These are phyloP conservation scores for Clitopilus hobsonii DNA, from an alignment of 768 basidiomycete species.

Conservation along the genomic window DNA sequence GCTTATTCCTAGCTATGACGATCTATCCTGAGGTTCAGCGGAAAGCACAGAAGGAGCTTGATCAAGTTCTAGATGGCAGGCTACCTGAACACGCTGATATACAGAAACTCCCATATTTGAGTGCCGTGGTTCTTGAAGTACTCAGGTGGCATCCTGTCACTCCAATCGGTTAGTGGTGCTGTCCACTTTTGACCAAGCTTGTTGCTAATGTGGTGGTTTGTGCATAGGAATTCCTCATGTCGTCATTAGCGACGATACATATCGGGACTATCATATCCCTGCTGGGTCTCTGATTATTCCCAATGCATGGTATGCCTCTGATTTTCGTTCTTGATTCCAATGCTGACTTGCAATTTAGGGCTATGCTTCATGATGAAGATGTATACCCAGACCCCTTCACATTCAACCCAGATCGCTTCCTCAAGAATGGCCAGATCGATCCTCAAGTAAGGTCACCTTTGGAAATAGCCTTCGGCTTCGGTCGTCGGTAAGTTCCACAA, in stretches of 20 bases:
- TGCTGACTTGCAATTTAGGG: constrained; percentile 21
- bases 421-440: constrained; percentile 20
- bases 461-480: neutral
- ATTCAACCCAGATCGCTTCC: constrained; percentile 34
- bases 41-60: neutral
- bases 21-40: neutral
- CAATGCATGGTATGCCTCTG: constrained; percentile 21
- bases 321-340: neutral
- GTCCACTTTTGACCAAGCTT: neutral
- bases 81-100: neutral
- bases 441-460: constrained; percentile 12
- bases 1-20: neutral
- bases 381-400: constrained; percentile 25
- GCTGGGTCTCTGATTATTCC: constrained; percentile 21
- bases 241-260: constrained; percentile 23
- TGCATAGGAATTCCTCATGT: constrained; percentile 23
- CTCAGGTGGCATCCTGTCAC: constrained; percentile 1
- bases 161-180: neutral
- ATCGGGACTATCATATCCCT: constrained; percentile 29
- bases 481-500: neutral
- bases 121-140: neutral
- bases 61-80: neutral
- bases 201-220: neutral
- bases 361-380: constrained; percentile 25
- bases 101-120: neutral